A percentile compares a stretch with the other conserved stretches of the same genome.
These are phyloP conservation scores for Cladorrhinum sp. DNA, from an alignment of 2,329 filamentous ascomycete genomes.

Conservation along the genomic window DNA sequence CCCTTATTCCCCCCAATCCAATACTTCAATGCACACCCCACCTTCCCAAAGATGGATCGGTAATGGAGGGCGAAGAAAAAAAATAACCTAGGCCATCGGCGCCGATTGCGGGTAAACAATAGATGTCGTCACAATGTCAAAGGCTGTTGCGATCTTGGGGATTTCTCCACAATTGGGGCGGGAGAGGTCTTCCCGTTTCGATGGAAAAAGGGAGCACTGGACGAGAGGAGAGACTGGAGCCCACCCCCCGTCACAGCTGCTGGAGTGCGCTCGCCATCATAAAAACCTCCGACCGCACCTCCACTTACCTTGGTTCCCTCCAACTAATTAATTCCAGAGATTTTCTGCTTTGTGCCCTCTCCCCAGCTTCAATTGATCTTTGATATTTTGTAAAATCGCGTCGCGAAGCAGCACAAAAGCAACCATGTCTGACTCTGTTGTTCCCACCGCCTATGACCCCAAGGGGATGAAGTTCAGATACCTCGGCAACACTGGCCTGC, in stretches of 20 bases:
- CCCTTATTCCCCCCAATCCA: neutral
- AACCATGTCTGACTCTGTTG: constrained; percentile 23
- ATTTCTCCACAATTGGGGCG: constrained; percentile 8
- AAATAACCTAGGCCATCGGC: neutral
- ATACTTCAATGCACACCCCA: neutral
- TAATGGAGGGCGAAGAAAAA: neutral
- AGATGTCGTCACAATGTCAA: constrained; percentile 25
- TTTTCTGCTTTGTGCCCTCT: neutral
- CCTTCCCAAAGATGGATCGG: neutral
- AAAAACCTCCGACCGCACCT: constrained; percentile 2
- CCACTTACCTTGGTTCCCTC: neutral
- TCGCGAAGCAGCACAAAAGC: neutral
- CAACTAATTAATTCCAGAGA: neutral
- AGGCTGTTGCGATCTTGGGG: constrained; percentile 18
- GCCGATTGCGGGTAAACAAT: constrained; percentile 12
- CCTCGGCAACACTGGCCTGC: constrained; percentile 67
- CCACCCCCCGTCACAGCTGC: neutral
- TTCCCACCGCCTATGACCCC: constrained; percentile 28
- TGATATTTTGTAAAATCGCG: neutral
- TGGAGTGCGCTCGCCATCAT: constrained; percentile 7
- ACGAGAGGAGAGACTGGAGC: neutral
- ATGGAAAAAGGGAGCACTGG: neutral
- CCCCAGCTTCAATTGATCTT: neutral
- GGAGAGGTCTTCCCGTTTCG: constrained; percentile 1
- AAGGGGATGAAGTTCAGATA: constrained; percentile 67